phyloP scores from a whole-genome alignment of 805 yeast genomes.

The Candida orba region DNA sequence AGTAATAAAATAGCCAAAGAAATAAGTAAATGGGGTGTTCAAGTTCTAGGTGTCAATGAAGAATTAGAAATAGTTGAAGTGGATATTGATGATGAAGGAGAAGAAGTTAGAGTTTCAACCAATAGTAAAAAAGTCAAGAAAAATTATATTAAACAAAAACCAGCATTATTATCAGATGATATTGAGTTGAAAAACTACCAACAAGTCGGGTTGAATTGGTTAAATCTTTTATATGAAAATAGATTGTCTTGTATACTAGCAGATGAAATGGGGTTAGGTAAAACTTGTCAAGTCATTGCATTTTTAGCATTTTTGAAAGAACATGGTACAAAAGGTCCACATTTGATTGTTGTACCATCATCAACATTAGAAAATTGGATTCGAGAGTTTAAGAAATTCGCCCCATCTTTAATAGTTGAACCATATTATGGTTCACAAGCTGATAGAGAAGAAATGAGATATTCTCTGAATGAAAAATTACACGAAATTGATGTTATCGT shows the following conservation, averaged over 20 bases:
- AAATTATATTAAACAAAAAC: constrained; percentile 62
- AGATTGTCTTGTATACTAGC: constrained; percentile 88
- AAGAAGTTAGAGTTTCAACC: constrained; percentile 27
- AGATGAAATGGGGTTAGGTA: constrained; percentile 98
- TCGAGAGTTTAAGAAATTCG: constrained; percentile 84
- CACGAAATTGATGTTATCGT: constrained; percentile 77
- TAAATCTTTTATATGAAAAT: constrained; percentile 68
- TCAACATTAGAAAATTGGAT: constrained; percentile 97
- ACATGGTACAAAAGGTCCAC: constrained; percentile 65
- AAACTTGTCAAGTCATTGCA: constrained; percentile 92
- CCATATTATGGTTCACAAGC: constrained; percentile 88
- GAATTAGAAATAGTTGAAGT: constrained; percentile 60
- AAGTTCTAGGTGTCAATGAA: constrained; percentile 52
- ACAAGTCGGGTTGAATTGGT: constrained; percentile 96
- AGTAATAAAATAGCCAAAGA: constrained; percentile 66
- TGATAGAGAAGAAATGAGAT: constrained; percentile 82
- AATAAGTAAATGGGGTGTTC: constrained; percentile 85
- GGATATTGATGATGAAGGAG: constrained; percentile 26
- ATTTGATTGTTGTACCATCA: constrained; percentile 90
- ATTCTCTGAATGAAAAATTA: constrained; percentile 47
- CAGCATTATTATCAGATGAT: constrained; percentile 54
- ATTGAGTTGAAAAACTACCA: constrained; percentile 80
- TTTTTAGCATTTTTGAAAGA: constrained; percentile 82
- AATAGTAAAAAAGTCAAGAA: constrained; percentile 17
- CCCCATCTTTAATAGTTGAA: constrained; percentile 74